Evolutionary conservation across 202 grass and related monocot species (phyloP).

Genomic region (Thinopyrum obtusiflorum): DNA sequence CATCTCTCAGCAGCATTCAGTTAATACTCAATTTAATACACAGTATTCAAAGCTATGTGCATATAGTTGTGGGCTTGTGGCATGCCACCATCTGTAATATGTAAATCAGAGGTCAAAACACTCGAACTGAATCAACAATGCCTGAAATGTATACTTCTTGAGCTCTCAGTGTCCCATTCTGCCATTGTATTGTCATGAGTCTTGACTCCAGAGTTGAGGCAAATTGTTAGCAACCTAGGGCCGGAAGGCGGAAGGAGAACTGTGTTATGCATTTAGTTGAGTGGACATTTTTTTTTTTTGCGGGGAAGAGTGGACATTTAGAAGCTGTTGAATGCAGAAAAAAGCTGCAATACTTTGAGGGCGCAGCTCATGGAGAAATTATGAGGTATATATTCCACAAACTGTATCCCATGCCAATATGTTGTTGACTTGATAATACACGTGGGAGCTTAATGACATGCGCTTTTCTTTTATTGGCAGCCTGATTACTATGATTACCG

Average conservation of each 20-base stretch:
- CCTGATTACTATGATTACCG: constrained; percentile 2
- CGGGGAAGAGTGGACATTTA: background rate
- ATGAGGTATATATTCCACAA: constrained; percentile 24
- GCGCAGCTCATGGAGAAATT: background rate
- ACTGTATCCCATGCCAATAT: background rate
- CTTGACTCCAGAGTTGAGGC: constrained; percentile 1
- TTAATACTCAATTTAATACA: constrained; percentile 23
- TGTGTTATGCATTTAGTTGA: constrained; percentile 16
- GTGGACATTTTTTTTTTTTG: too few species aligned
- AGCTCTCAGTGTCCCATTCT: background rate
- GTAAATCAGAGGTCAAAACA: constrained; percentile 29
- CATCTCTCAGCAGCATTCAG: background rate
- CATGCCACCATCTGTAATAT: constrained; percentile 14
- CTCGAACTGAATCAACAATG: constrained; percentile 7
- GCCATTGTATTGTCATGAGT: background rate
- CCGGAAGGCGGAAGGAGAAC: constrained; percentile 8
- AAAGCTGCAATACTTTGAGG: constrained; percentile 1
- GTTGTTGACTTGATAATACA: constrained; percentile 1
- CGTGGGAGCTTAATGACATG: background rate
- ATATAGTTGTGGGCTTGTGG: constrained; percentile 16
- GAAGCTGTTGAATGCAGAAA: constrained; percentile 16
- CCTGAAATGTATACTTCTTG: constrained; percentile 14
- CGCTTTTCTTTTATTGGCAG: constrained; percentile 8
- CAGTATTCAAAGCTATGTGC: constrained; percentile 18
- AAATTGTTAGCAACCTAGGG: background rate